Evolutionary conservation across 2,329 filamentous ascomycete species (phyloP).

Genomic region (Fonsecaea nubica): DNA sequence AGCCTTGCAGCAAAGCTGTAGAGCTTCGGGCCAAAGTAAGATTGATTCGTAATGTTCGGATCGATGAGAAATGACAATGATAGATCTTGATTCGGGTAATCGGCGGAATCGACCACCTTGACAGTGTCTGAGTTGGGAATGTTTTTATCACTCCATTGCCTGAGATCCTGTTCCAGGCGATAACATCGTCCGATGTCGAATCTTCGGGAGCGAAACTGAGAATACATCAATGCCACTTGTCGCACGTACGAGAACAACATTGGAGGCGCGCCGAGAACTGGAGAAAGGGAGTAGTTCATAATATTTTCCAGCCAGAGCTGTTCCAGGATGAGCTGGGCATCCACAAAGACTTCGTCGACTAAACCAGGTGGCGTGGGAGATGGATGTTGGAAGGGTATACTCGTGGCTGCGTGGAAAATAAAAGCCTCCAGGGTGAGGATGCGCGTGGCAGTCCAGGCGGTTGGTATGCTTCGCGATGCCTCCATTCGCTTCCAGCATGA

Average conservation of each 20-base stretch:
- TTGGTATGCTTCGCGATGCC: neutral
- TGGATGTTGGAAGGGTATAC: conserved; percentile 40
- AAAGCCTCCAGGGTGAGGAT: conserved; percentile 41
- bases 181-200: conserved; percentile 5
- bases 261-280: conserved; percentile 39
- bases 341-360: conserved; percentile 37
- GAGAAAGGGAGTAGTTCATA: conserved; percentile 29
- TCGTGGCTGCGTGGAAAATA: conserved; percentile 42
- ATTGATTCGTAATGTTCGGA: neutral
- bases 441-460: conserved; percentile 24
- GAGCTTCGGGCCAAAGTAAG: conserved; percentile 9
- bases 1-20: conserved; percentile 16
- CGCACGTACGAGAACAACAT: conserved; percentile 39
- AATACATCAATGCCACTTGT: conserved; percentile 19
- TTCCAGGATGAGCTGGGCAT: conserved; percentile 24
- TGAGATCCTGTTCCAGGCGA: conserved; percentile 12
- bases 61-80: neutral
- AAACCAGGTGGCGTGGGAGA: neutral
- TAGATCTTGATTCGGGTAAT: neutral
- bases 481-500: conserved; percentile 19
- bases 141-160: conserved; percentile 3
- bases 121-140: neutral
- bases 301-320: conserved; percentile 24
- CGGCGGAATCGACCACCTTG: neutral
- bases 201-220: neutral